phyloP scores from a whole-genome alignment of 805 yeast species.

The Candida suzukii region DNA sequence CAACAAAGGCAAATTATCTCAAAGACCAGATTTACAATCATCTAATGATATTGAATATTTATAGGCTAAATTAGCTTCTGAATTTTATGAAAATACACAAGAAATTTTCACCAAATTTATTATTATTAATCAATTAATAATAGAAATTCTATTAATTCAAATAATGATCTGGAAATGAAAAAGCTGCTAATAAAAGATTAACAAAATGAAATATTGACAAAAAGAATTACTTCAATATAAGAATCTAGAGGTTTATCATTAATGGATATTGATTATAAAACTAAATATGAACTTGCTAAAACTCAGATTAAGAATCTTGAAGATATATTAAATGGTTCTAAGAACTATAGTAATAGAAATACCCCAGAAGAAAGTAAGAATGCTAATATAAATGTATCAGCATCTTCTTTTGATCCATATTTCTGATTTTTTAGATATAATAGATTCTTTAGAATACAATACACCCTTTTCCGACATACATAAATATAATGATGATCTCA shows the following conservation, averaged over 20 bases:
- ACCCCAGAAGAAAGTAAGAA: too few species aligned
- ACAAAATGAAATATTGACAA: conserved; percentile 26
- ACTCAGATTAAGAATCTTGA: conserved; percentile 36
- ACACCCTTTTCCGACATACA: too few species aligned
- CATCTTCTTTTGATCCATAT: conserved; percentile 6
- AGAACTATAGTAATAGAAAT: conserved; percentile 16
- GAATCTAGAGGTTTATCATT: conserved; percentile 29
- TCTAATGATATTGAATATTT: conserved; percentile 43
- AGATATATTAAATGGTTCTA: conserved; percentile 19
- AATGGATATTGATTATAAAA: conserved; percentile 30
- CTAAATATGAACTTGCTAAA: conserved; percentile 40
- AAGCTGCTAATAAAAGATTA: conserved; percentile 23
- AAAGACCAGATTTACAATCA: conserved; percentile 13
- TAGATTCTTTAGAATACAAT: too few species aligned
- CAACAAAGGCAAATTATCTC: conserved; percentile 21
- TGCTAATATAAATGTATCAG: too few species aligned
- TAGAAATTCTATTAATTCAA: not conserved
- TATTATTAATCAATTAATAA: not conserved
- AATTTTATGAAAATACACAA: conserved; percentile 51
- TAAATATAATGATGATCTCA: too few species aligned
- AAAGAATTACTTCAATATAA: conserved; percentile 27
- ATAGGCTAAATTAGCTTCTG: conserved; percentile 58
- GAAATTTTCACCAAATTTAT: conserved; percentile 20
- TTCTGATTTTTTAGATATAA: too few species aligned
- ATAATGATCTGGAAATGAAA: conserved; percentile 13